Base-by-base conservation (phyloP, 1,284 basidiomycete genomes). In the Xanthoconium separans region DNA sequence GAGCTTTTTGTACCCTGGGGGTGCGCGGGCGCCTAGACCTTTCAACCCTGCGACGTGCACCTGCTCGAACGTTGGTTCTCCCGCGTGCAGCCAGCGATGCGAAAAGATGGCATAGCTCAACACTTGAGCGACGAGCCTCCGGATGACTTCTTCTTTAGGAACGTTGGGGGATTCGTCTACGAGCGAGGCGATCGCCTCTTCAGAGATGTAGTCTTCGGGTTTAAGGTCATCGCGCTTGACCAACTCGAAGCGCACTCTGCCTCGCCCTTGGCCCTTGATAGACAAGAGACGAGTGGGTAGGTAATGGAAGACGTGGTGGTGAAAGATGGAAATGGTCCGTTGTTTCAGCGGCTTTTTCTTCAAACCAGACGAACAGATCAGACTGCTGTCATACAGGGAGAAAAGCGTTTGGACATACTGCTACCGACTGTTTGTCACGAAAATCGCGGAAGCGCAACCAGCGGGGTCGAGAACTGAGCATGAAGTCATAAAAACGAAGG, bases 101-200 rank as follows among this genome's bases (percentile, higher is more conserved):
- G 45, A 51, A 10, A 51, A 37, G 4, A 51, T 49, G 36, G 50
- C 50, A 6, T 48, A 51, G 22, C 27, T 39, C 34, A 49, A 12
- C 27, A 3, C 5, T 13, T 39, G 27, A 2, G 34, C 27, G 45
- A 51, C 50, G 36, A 49, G 18, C 18, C 10, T 29, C 15, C 20
- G 20, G 34, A 51, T 39, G 20, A 30, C 36, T 31, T 51, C 34
- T 10, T 51, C 50, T 18, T 36, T 37, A 12, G 50, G 16, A 10
- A 29, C 34, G 24, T 24, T n/a, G 4, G 33, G 49, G 2, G 10
- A 49, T 39, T 15, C 7, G 12, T 8, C 20, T 4, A 15, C 18
- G 20, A 20, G 18, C 12, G 36, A 39, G 9, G 34, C 6, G 20
- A 51, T 37, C 16, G 34, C 36, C 1, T 51, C 29, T 12, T 51